phyloP scores from a whole-genome alignment of 352 stramenopile genomes.

The Blastocystis sp. region DNA sequence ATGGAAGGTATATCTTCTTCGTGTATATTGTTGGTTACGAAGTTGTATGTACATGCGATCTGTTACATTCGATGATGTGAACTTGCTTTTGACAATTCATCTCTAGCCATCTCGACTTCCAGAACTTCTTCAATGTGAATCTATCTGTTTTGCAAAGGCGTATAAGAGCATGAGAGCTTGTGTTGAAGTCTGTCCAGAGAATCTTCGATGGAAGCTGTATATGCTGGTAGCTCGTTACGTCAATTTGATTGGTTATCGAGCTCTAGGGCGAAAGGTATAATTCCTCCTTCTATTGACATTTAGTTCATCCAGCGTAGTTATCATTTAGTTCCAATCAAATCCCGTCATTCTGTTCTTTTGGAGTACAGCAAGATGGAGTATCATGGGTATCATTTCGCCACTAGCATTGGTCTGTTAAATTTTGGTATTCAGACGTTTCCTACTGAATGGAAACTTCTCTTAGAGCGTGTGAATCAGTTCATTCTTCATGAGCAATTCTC shows the following conservation, averaged over 20 bases:
- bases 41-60: conserved; percentile 31
- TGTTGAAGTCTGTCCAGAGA: conserved; percentile 72
- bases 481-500: conserved; percentile 68
- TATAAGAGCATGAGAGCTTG: conserved; percentile 65
- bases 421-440: conserved; percentile 68
- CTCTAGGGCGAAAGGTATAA: conserved; percentile 72
- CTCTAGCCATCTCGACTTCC: not conserved
- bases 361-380: conserved; percentile 77
- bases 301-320: conserved; percentile 72
- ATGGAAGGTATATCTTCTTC: conserved; percentile 35
- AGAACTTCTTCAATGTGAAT: not conserved
- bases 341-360: conserved; percentile 71
- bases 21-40: conserved; percentile 29
- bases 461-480: conserved; percentile 76
- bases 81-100: not conserved
- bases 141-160: not conserved
- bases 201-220: conserved; percentile 78
- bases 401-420: conserved; percentile 72
- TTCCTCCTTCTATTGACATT: conserved; percentile 68
- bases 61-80: conserved; percentile 32
- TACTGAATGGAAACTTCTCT: conserved; percentile 76
- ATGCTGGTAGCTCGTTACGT: conserved; percentile 64
- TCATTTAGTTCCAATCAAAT: conserved; percentile 75
- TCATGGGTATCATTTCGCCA: conserved; percentile 70
- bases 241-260: conserved; percentile 67